Evolutionary conservation across 352 stramenopile genomes (phyloP).

Genomic region (Globisporangium heterothallicum): DNA sequence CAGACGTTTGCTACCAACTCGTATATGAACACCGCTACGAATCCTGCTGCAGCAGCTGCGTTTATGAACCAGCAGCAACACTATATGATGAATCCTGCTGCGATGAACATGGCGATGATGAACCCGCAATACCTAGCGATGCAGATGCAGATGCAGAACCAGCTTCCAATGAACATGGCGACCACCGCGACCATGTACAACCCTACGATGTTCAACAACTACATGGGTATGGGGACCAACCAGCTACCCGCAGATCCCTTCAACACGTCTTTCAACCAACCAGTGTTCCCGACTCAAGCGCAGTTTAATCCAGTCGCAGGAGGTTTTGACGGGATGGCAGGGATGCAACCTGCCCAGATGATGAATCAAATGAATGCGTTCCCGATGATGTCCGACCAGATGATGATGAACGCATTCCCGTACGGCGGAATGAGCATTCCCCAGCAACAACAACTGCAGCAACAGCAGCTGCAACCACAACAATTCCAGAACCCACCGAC

Average conservation of each 20-base stretch:
- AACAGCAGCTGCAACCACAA: slow-evolving; percentile 19
- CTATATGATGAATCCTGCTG: slow-evolving; percentile 35
- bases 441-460: slow-evolving; percentile 20
- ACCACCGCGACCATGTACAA: slow-evolving; percentile 39
- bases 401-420: slow-evolving; percentile 40
- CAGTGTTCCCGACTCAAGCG: slow-evolving; percentile 26
- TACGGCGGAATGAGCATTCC: slow-evolving; percentile 25
- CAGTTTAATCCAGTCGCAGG: slow-evolving; percentile 13
- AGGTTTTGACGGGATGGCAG: slow-evolving; percentile 23
- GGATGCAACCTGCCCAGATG: slow-evolving; percentile 41
- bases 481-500: slow-evolving; percentile 13
- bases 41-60: not conserved
- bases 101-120: slow-evolving; percentile 37
- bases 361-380: slow-evolving; percentile 52
- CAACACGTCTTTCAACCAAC: slow-evolving; percentile 46
- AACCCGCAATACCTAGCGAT: slow-evolving; percentile 54
- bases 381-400: slow-evolving; percentile 34
- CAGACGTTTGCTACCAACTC: slow-evolving; percentile 31
- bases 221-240: slow-evolving; percentile 23
- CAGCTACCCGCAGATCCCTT: slow-evolving; percentile 61
- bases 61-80: slow-evolving; percentile 40
- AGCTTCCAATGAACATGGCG: slow-evolving; percentile 38
- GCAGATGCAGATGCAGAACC: slow-evolving; percentile 50
- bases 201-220: slow-evolving; percentile 21
- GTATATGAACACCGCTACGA: slow-evolving; percentile 25